Evolutionary conservation across 495 filamentous ascomycete species (phyloP).

Genomic region (Apodospora peruviana): DNA sequence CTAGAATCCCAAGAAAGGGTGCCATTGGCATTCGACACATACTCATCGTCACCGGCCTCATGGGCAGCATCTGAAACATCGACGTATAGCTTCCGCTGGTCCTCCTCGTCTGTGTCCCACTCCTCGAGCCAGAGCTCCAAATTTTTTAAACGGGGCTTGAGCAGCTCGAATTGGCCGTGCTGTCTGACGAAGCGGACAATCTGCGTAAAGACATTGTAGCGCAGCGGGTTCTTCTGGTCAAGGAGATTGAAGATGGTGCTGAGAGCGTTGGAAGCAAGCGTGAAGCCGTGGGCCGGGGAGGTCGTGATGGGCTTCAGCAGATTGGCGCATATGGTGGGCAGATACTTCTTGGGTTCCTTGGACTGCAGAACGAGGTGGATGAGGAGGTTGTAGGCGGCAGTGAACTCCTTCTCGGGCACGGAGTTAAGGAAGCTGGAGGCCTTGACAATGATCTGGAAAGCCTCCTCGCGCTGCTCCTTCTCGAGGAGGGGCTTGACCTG

Average conservation of each 20-base stretch:
- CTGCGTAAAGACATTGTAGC: constrained; percentile 83
- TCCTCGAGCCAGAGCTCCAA: constrained; percentile 73
- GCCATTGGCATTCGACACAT: constrained; percentile 20
- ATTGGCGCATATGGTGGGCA: constrained; percentile 79
- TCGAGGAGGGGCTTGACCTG: constrained; percentile 70
- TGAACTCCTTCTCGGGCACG: constrained; percentile 92
- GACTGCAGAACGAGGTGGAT: constrained; percentile 86
- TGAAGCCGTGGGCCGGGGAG: constrained; percentile 75
- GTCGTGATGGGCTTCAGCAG: constrained; percentile 80
- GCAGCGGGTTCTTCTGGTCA: constrained; percentile 61
- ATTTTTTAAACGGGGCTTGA: constrained; percentile 71
- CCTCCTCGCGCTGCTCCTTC: constrained; percentile 71
- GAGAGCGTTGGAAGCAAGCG: constrained; percentile 78
- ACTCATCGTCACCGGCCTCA: constrained; percentile 70
- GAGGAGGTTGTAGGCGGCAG: constrained; percentile 90
- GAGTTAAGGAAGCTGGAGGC: constrained; percentile 65
- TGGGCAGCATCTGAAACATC: constrained; percentile 71
- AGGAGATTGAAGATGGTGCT: constrained; percentile 97
- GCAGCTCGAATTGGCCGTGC: constrained; percentile 66
- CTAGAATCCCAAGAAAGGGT: background rate
- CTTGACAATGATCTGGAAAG: constrained; percentile 79
- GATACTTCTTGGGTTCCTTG: constrained; percentile 73
- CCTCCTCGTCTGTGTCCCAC: constrained; percentile 79
- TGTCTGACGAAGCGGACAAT: constrained; percentile 74
- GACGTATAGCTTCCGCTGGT: constrained; percentile 74